A percentile compares a stretch with the other conserved stretches of the same genome.
Conservation (phyloP, 208 protist genomes). For the Phytomonas serpens region DNA sequence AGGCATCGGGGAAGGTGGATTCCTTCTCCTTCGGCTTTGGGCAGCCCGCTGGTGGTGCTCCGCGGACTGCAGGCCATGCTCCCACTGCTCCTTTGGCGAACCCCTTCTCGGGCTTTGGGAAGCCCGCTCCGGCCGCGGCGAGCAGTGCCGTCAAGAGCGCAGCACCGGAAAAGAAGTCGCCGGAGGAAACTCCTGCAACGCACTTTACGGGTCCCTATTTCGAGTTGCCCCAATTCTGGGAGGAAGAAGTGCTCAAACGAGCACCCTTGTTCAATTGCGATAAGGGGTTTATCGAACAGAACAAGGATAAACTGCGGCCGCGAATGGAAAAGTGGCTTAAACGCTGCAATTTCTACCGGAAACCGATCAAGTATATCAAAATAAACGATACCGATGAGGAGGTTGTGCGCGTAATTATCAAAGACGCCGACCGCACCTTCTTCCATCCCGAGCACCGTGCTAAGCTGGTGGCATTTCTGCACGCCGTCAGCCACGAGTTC, state of each 20-base stretch:
- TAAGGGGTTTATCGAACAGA: conserved; percentile 65
- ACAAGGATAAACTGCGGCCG: conserved; percentile 45
- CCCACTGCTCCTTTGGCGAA: neutral
- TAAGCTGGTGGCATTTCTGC: conserved; percentile 69
- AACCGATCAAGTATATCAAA: conserved; percentile 63
- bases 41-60: neutral
- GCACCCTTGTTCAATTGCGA: conserved; percentile 76
- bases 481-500: conserved; percentile 82
- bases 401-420: conserved; percentile 87
- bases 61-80: neutral
- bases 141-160: neutral
- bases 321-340: conserved; percentile 60
- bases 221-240: conserved; percentile 77
- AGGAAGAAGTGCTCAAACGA: conserved; percentile 56
- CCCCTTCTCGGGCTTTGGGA: neutral
- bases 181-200: conserved; percentile 12
- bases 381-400: conserved; percentile 81
- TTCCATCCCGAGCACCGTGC: conserved; percentile 58
- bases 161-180: conserved; percentile 10
- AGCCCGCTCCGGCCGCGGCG: conserved; percentile 6
- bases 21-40: conserved; percentile 17
- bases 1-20: conserved; percentile 4
- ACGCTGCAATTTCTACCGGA: conserved; percentile 47
- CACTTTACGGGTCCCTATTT: conserved; percentile 80
- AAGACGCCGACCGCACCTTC: conserved; percentile 85